phyloP scores from a whole-genome alignment of 2,329 filamentous ascomycete genomes.

The Lecanicillium sp. region DNA sequence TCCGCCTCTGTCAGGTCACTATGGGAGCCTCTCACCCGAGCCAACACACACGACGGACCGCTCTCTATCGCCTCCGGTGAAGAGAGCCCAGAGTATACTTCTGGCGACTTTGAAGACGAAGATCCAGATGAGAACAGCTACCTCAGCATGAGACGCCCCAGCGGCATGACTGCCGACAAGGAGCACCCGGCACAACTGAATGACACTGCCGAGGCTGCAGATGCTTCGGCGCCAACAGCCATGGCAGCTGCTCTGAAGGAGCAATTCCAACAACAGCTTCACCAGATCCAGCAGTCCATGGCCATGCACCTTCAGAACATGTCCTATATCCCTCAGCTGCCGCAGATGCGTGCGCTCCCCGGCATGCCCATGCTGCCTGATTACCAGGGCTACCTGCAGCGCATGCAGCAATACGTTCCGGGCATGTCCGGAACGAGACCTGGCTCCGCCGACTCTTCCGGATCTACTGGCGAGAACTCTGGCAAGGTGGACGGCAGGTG shows the following conservation, averaged over 20 bases:
- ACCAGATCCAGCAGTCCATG: conserved; percentile 70
- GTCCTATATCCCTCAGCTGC: conserved; percentile 52
- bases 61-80: conserved; percentile 38
- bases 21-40: conserved; percentile 49
- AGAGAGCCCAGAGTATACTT: conserved; percentile 40
- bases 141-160: conserved; percentile 30
- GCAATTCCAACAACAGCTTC: conserved; percentile 65
- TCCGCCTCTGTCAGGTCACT: conserved; percentile 60
- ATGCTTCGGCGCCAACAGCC: conserved; percentile 47
- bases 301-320: conserved; percentile 58
- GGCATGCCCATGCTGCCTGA: conserved; percentile 60
- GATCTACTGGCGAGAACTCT: conserved; percentile 34
- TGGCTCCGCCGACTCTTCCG: conserved; percentile 39
- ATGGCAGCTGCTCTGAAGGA: conserved; percentile 67
- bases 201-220: conserved; percentile 32
- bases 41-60: conserved; percentile 27
- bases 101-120: conserved; percentile 38
- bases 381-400: conserved; percentile 63
- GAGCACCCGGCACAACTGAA: conserved; percentile 31
- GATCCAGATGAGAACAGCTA: conserved; percentile 33
- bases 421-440: conserved; percentile 50
- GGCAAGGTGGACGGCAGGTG: conserved; percentile 50
- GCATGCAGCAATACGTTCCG: conserved; percentile 68
- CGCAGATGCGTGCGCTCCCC: conserved; percentile 47
- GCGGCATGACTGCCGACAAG: conserved; percentile 22